These are phyloP conservation scores for Jatropha multifida DNA, from an alignment of 441 rosid genomes.

Conservation along the genomic window DNA sequence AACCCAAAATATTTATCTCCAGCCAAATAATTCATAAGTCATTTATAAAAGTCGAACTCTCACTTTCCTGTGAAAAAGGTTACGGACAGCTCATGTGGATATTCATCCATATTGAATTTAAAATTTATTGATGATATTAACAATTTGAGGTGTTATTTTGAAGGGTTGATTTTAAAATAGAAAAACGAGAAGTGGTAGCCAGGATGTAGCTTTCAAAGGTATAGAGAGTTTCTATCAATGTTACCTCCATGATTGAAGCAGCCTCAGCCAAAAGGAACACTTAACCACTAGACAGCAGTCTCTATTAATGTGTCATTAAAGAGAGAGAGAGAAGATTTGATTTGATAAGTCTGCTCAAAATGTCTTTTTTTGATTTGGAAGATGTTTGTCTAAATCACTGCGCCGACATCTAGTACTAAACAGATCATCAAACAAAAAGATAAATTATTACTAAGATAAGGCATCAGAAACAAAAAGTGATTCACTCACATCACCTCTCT, in stretches of 20 bases:
- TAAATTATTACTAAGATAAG: neutral
- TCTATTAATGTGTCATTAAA: neutral
- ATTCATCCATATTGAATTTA: too few species aligned
- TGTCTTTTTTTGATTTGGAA: conserved; percentile 3
- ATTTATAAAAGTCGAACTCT: too few species aligned
- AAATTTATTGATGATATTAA: too few species aligned
- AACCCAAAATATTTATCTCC: too few species aligned
- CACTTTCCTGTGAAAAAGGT: too few species aligned
- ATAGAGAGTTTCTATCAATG: neutral
- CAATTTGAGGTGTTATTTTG: too few species aligned
- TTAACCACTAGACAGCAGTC: neutral
- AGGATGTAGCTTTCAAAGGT: neutral
- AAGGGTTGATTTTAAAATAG: too few species aligned
- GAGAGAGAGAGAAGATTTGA: neutral
- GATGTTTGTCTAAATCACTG: neutral
- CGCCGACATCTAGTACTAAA: conserved; percentile 1
- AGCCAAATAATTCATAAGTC: too few species aligned
- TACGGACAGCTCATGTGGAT: too few species aligned
- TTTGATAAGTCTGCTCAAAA: neutral
- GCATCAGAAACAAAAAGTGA: too few species aligned
- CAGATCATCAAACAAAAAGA: neutral
- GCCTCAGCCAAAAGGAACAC: neutral
- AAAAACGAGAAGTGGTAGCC: neutral
- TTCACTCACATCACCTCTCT: too few species aligned
- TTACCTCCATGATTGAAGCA: conserved; percentile 31